Evolutionary conservation across 441 rosid genomes (phyloP), one percentile per base, ranked within the genome.

Genomic region (Jatropha podagrica): DNA sequence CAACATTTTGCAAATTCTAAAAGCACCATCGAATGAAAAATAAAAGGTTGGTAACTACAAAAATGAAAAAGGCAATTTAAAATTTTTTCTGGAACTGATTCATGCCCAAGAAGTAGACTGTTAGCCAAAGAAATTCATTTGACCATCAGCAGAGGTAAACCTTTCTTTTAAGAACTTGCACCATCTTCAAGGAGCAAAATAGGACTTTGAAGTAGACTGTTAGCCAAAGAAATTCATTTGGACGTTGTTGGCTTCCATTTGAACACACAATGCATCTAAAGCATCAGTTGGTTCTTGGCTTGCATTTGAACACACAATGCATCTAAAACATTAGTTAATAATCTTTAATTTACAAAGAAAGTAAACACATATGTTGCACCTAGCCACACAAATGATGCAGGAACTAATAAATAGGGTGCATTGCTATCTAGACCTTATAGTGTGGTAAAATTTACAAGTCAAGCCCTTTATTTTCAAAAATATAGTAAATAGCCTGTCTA

Each of bases 21-120:
- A 61, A 68, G 38, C 70, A 71, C 5, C 6, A 54, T 18, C 51
- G 37, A n/a, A 71, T 58, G n/a, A 41, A 54, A 59, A 65, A 58
- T 67, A 38, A 26, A 63, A 20, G 17, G 27, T 37, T 7, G 20
- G 62, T 27, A 13, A 44, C 59, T 27, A 37, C 20, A 64, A 7
- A 67, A 20, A 7, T 7, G 7, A 32, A 14, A 41, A 8, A 55
- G 46, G 13, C n/a, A 32, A 42, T 27, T 76, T 13, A 38, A 26
- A 40, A 23, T n/a, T n/a, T 59, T 70, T 51, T 49, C 41, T 6
- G 15, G 18, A 12, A 76, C 54, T 9, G n/a, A 38, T 27, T 49
- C 44, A 61, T 20, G 26, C 44, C 8, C 11, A 32, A 72, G 67
- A 23, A 72, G 23, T 46, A 71, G n/a, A n/a, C 26, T 72, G 32